A percentile compares a stretch with the other conserved stretches of the same genome.
Evolutionary conservation across 352 stramenopile genomes (phyloP).

Genomic region (Phytophthora idaei): DNA sequence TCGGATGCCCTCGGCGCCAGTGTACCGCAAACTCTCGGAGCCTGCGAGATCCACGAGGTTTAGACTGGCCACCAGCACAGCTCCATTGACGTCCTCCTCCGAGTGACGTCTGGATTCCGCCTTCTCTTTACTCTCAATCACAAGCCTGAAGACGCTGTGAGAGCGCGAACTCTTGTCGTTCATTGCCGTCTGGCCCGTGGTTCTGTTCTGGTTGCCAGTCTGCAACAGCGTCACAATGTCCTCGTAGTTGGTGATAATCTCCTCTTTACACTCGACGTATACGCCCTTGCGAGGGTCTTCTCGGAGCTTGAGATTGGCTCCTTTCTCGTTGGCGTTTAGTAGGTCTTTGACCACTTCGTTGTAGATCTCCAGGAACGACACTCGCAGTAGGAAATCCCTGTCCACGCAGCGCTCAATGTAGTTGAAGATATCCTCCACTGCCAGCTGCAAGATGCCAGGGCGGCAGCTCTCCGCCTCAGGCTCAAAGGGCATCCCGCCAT

Average conservation of each 20-base stretch:
- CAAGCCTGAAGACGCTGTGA: constrained; percentile 84
- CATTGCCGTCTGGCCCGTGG: constrained; percentile 77
- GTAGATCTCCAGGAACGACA: constrained; percentile 99
- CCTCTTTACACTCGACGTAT: constrained; percentile 96
- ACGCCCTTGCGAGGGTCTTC: constrained; percentile 96
- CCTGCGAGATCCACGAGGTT: constrained; percentile 98
- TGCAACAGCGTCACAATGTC: constrained; percentile 65
- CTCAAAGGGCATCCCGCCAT: constrained; percentile 36
- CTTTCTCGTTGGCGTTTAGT: constrained; percentile 67
- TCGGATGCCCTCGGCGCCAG: constrained; percentile 92
- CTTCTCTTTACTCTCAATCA: constrained; percentile 86
- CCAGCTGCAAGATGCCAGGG: constrained; percentile 90
- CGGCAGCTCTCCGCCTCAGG: constrained; percentile 3
- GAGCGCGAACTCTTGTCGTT: constrained; percentile 84
- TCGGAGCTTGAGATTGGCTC: constrained; percentile 79
- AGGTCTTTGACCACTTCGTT: constrained; percentile 98
- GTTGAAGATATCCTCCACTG: constrained; percentile 94
- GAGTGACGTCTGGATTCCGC: constrained; percentile 45
- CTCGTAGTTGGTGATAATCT: constrained; percentile 89
- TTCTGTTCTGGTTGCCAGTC: constrained; percentile 70
- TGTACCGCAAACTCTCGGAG: constrained; percentile 96
- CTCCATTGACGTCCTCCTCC: constrained; percentile 75
- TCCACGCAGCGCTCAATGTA: constrained; percentile 83
- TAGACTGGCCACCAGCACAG: constrained; percentile 93
- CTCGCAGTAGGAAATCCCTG: constrained; percentile 94